These are phyloP conservation scores for Hygrocybe coccinea DNA, from an alignment of 768 basidiomycete species.

Conservation along the genomic window DNA sequence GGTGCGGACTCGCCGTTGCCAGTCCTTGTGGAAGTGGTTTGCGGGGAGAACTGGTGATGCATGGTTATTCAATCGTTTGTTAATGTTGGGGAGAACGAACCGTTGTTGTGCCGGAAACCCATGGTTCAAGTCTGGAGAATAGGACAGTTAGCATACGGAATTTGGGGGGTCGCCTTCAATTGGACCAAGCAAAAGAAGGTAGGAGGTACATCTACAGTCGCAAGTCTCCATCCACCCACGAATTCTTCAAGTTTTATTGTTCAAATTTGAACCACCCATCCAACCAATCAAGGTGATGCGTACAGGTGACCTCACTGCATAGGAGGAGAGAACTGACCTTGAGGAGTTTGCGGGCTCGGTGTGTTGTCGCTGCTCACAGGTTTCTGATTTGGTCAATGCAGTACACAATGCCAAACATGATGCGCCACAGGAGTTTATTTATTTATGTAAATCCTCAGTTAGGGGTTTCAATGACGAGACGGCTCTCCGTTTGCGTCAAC, in stretches of 20 bases:
- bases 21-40: constrained; percentile 98
- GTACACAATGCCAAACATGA: not conserved
- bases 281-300: not conserved
- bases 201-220: not conserved
- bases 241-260: not conserved
- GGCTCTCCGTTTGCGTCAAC: too few species aligned
- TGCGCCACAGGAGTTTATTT: not conserved
- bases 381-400: not conserved
- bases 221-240: not conserved
- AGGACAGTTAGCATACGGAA: not conserved
- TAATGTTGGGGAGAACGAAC: constrained; percentile 36
- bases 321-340: not conserved
- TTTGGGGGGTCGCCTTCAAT: not conserved
- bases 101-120: constrained; percentile 82
- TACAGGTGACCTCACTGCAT: not conserved
- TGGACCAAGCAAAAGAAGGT: not conserved
- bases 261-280: not conserved
- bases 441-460: too few species aligned
- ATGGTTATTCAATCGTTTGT: too few species aligned
- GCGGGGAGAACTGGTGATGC: constrained; percentile 71
- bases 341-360: not conserved
- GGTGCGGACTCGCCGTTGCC: constrained; percentile 93
- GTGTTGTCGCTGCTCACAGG: not conserved
- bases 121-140: constrained; percentile 48
- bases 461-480: too few species aligned